A percentile compares a stretch with the other conserved stretches of the same genome.
phyloP scores from a whole-genome alignment of 2,329 filamentous ascomycete species.

The Chaetomiaceae sp. region DNA sequence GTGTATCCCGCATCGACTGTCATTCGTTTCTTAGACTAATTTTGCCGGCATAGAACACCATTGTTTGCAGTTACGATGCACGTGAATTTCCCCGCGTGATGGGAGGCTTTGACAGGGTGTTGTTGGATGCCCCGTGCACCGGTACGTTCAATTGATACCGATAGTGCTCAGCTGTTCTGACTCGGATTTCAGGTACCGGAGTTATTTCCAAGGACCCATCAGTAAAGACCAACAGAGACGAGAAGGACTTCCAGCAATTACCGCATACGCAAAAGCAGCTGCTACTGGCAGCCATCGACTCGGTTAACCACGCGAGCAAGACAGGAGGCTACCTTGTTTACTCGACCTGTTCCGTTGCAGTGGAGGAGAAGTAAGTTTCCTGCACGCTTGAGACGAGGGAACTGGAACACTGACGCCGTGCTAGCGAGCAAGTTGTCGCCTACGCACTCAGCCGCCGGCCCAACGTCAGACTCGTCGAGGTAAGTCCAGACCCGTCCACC shows the following conservation, averaged over 20 bases:
- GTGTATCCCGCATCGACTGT: background rate
- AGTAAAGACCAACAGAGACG: conserved; percentile 97
- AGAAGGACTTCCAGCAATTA: conserved; percentile 87
- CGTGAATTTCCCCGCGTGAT: conserved; percentile 91
- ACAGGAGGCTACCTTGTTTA: conserved; percentile 95
- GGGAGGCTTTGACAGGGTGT: conserved; percentile 89
- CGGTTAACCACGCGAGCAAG: conserved; percentile 82
- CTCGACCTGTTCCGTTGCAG: conserved; percentile 89
- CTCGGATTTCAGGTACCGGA: conserved; percentile 57
- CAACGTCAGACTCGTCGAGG: conserved; percentile 85
- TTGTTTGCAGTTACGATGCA: conserved; percentile 94
- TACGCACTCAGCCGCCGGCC: conserved; percentile 88
- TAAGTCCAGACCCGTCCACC: background rate
- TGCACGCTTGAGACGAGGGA: background rate
- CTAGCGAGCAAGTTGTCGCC: conserved; percentile 51
- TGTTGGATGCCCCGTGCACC: conserved; percentile 92
- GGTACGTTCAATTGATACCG: conserved; percentile 29
- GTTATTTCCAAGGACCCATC: conserved; percentile 96
- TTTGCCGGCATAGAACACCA: conserved; percentile 54
- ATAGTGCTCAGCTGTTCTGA: background rate
- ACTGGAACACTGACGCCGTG: conserved; percentile 2
- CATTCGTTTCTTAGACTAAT: background rate
- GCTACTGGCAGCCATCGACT: conserved; percentile 87
- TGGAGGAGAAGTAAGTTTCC: conserved; percentile 65
- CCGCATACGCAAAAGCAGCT: conserved; percentile 95